A percentile compares a stretch with the other conserved stretches of the same genome.
phyloP scores from a whole-genome alignment of 495 filamentous ascomycete genomes.

The Tetracladium setigerum region DNA sequence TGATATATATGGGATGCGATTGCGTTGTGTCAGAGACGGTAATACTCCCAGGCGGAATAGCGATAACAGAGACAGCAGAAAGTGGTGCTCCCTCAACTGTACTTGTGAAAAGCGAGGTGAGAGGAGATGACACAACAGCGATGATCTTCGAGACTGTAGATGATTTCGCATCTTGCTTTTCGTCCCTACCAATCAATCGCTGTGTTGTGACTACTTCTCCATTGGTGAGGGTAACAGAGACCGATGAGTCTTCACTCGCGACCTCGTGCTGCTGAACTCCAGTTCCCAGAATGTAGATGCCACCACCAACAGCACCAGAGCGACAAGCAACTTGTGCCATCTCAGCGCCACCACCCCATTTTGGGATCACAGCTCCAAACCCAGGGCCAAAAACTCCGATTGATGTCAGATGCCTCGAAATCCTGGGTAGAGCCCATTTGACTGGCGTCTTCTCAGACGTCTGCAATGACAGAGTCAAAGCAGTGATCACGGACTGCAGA shows the following conservation, averaged over 20 bases:
- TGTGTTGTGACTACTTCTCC: slow-evolving; percentile 20
- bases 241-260: slow-evolving; percentile 18
- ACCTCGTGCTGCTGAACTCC: slow-evolving; percentile 37
- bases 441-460: slow-evolving; percentile 49
- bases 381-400: slow-evolving; percentile 82
- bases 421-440: slow-evolving; percentile 54
- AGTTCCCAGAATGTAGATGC: slow-evolving; percentile 76
- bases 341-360: slow-evolving; percentile 91
- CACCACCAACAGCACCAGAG: slow-evolving; percentile 86
- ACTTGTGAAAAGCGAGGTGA: slow-evolving; percentile 60
- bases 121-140: slow-evolving; percentile 59
- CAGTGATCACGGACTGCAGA: slow-evolving; percentile 64
- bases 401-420: slow-evolving; percentile 76
- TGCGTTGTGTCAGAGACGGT: slow-evolving; percentile 26
- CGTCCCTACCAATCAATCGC: background rate
- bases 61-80: slow-evolving; percentile 67
- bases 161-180: slow-evolving; percentile 12
- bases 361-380: slow-evolving; percentile 77
- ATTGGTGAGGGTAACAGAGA: slow-evolving; percentile 48
- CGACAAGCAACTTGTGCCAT: slow-evolving; percentile 89
- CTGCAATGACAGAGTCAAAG: slow-evolving; percentile 69
- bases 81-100: slow-evolving; percentile 64
- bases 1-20: slow-evolving; percentile 57
- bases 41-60: slow-evolving; percentile 53
- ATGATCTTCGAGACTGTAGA: slow-evolving; percentile 35